Percentiles rank a stretch among this genome's conserved stretches.
Evolutionary conservation across 345 rosid species (phyloP).

Genomic region (Microcos paniculata): DNA sequence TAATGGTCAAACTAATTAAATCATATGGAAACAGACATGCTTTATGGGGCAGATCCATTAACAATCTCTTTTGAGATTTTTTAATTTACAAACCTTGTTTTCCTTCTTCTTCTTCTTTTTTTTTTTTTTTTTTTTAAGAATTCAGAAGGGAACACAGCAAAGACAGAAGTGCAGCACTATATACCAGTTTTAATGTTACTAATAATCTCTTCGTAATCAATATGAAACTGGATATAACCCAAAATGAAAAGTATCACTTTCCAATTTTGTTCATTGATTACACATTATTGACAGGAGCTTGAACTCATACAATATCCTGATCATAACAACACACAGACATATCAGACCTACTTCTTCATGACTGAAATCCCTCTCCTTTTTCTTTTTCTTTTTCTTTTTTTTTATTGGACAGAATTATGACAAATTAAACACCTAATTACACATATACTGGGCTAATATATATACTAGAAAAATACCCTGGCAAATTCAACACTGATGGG

Average conservation of each 20-base stretch:
- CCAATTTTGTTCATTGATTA: not conserved
- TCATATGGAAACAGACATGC: not conserved
- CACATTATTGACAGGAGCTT: not conserved
- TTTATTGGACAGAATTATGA: not conserved
- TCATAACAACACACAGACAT: not conserved
- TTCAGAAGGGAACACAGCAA: not conserved
- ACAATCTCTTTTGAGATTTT: not conserved
- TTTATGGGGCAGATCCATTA: not conserved
- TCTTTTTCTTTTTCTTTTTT: not conserved
- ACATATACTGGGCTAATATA: not conserved
- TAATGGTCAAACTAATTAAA: not conserved
- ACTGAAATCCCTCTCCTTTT: not conserved
- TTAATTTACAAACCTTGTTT: not conserved
- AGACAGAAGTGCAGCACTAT: not conserved
- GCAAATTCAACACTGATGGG: constrained; percentile 11
- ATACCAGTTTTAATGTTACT: not conserved
- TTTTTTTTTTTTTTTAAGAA: not conserved
- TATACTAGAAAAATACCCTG: not conserved
- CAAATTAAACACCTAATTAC: not conserved
- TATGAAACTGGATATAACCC: not conserved
- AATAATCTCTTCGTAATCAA: not conserved
- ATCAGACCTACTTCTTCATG: not conserved
- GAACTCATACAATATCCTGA: not conserved
- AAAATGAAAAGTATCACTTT: not conserved
- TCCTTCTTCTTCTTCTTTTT: too few relatives aligned